phyloP scores from a whole-genome alignment of 495 filamentous ascomycete species.

The Lasiosphaeris hirsuta region DNA sequence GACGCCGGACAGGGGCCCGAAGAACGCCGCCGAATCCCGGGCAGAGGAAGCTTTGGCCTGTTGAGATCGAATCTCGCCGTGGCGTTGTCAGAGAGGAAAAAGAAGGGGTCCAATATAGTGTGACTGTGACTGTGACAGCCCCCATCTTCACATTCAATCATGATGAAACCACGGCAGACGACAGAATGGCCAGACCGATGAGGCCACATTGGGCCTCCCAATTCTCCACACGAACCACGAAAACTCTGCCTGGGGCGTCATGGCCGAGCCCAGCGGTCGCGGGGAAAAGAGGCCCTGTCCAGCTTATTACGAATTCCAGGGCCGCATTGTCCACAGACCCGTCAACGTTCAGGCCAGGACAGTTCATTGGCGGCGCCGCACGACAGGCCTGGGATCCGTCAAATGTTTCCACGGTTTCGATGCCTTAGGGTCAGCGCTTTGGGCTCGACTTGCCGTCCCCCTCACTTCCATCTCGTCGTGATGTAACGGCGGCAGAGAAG shows the following conservation, averaged over 20 bases:
- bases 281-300: slow-evolving; percentile 7
- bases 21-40: slow-evolving; percentile 6
- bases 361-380: slow-evolving; percentile 16
- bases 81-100: background rate
- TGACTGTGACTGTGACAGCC: slow-evolving; percentile 1
- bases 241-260: slow-evolving; percentile 2
- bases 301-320: slow-evolving; percentile 11
- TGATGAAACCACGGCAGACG: slow-evolving; percentile 21
- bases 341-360: background rate
- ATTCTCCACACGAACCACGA: slow-evolving; percentile 13
- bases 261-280: background rate
- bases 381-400: slow-evolving; percentile 18
- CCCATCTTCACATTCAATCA: slow-evolving; percentile 12
- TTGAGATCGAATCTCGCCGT: background rate
- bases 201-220: slow-evolving; percentile 4
- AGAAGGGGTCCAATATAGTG: background rate
- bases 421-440: slow-evolving; percentile 24
- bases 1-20: background rate
- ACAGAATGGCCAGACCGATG: slow-evolving; percentile 12
- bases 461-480: background rate
- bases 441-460: slow-evolving; percentile 21
- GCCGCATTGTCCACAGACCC: slow-evolving; percentile 13
- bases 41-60: background rate
- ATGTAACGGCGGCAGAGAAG: slow-evolving; percentile 24
- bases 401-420: slow-evolving; percentile 20